Evolutionary conservation across 1,139 yeast species (phyloP).

Genomic region (Yamadazyma siamensis): DNA sequence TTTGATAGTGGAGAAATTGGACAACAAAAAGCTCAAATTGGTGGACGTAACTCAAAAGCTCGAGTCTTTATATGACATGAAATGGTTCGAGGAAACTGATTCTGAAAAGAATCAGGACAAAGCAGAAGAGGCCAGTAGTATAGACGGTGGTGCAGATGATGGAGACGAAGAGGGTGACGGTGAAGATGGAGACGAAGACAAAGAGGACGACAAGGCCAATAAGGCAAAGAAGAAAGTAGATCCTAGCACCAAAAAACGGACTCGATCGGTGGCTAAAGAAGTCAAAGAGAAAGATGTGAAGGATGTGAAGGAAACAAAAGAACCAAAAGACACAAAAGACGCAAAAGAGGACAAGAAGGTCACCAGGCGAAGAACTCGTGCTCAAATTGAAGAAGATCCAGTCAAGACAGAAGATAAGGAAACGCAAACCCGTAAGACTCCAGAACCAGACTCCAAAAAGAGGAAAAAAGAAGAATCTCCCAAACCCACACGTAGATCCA

Average conservation of each 20-base stretch:
- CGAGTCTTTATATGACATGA: conserved; percentile 43
- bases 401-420: conserved; percentile 8
- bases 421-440: conserved; percentile 4
- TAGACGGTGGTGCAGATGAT: conserved; percentile 6
- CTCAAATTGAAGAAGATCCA: conserved; percentile 6
- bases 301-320: conserved; percentile 1
- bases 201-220: conserved; percentile 1
- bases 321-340: not conserved
- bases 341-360: not conserved
- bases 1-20: conserved; percentile 48
- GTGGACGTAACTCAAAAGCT: conserved; percentile 61
- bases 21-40: conserved; percentile 21
- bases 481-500: conserved; percentile 16
- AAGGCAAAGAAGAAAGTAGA: conserved; percentile 1
- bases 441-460: conserved; percentile 4
- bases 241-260: conserved; percentile 9
- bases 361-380: conserved; percentile 7
- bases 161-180: conserved; percentile 5
- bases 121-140: conserved; percentile 8
- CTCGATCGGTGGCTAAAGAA: conserved; percentile 9
- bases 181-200: conserved; percentile 3
- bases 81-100: conserved; percentile 42
- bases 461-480: conserved; percentile 8
- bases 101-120: conserved; percentile 10
- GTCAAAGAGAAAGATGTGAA: conserved; percentile 1